These are phyloP conservation scores for Globisporangium perplexum DNA, from an alignment of 352 stramenopile species.

Conservation along the genomic window DNA sequence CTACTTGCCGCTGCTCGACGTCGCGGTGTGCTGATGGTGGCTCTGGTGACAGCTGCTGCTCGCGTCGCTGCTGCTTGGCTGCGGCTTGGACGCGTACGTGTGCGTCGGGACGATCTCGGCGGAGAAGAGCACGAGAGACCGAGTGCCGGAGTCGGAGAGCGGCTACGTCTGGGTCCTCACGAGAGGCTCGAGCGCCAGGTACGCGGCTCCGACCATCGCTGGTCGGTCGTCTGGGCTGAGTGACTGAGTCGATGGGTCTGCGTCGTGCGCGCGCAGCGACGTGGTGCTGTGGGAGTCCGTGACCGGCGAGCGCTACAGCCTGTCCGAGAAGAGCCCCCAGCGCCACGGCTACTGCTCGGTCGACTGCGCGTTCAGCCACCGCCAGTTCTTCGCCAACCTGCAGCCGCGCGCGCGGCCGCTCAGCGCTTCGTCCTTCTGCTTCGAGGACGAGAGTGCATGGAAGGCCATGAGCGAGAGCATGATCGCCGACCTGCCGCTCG, in stretches of 20 bases:
- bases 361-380: conserved; percentile 81
- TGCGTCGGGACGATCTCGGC: conserved; percentile 74
- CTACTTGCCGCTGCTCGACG: too few relatives aligned
- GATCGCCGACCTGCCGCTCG: conserved; percentile 40
- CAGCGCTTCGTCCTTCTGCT: conserved; percentile 37
- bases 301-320: conserved; percentile 42
- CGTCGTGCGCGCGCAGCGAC: conserved; percentile 7
- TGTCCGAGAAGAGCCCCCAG: conserved; percentile 19
- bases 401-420: conserved; percentile 49
- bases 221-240: too few relatives aligned
- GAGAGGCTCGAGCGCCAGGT: conserved; percentile 18
- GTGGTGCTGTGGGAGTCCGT: conserved; percentile 73
- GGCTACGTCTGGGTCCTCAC: conserved; percentile 84
- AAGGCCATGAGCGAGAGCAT: conserved; percentile 46
- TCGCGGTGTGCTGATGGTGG: background rate
- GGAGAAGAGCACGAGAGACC: conserved; percentile 17
- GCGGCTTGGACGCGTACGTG: conserved; percentile 84
- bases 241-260: background rate
- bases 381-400: conserved; percentile 70
- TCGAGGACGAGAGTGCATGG: conserved; percentile 59
- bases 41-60: conserved; percentile 52
- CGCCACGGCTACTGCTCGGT: conserved; percentile 57
- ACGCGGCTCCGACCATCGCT: background rate
- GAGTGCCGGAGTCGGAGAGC: conserved; percentile 16
- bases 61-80: conserved; percentile 84